phyloP scores from a whole-genome alignment of 1,284 basidiomycete species.

The Sporisorium sorghi region DNA sequence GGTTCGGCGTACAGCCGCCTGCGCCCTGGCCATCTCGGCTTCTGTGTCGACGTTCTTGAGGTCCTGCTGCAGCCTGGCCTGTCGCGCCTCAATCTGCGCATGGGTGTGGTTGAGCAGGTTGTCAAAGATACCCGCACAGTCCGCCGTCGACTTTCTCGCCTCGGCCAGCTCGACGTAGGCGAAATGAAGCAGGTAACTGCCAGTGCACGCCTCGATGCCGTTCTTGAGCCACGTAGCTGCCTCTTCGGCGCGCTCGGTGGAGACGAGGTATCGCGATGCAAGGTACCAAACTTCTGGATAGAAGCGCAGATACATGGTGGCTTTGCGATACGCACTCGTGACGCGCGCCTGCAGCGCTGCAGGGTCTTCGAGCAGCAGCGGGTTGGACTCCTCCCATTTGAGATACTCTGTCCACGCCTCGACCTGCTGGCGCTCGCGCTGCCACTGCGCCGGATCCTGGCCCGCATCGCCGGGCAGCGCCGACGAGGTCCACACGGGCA shows the following conservation, averaged over 20 bases:
- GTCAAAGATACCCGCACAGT: constrained; percentile 72
- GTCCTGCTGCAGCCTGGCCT: constrained; percentile 73
- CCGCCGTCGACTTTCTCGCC: constrained; percentile 70
- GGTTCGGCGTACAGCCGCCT: constrained; percentile 55
- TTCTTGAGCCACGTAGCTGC: constrained; percentile 82
- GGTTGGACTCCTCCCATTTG: constrained; percentile 96
- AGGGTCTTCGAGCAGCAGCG: constrained; percentile 87
- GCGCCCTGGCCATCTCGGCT: constrained; percentile 45
- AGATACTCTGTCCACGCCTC: constrained; percentile 90
- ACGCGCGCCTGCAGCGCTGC: constrained; percentile 76
- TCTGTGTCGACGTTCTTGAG: constrained; percentile 70
- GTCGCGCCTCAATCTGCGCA: constrained; percentile 79
- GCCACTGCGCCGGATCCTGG: constrained; percentile 75
- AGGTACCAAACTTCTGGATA: constrained; percentile 97
- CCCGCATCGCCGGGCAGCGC: constrained; percentile 59
- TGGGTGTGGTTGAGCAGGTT: constrained; percentile 79
- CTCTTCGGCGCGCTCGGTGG: constrained; percentile 83
- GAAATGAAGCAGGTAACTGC: constrained; percentile 87
- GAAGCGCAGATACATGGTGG: constrained; percentile 88
- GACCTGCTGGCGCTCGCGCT: constrained; percentile 78
- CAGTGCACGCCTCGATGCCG: constrained; percentile 88
- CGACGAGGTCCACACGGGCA: constrained; percentile 58
- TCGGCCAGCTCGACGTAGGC: constrained; percentile 88
- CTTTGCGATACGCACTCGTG: constrained; percentile 86
- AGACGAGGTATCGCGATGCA: constrained; percentile 83